A percentile compares a stretch with the other conserved stretches of the same genome.
Conservation (phyloP, 768 basidiomycete species). For the Lentinula raphanica region DNA sequence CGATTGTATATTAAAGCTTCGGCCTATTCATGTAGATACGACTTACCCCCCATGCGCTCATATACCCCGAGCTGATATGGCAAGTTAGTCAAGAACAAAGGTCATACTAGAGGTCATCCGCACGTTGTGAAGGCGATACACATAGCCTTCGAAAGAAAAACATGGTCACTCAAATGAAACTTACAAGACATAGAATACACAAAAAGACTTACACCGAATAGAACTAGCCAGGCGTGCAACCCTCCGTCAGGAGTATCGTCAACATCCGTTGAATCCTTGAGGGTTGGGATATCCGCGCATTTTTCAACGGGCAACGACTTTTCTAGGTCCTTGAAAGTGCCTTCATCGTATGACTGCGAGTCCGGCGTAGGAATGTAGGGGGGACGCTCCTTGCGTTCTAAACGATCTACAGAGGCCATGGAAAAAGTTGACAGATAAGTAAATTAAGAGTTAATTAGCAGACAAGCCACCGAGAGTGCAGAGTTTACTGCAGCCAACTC, state of each 20-base stretch:
- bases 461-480: not conserved
- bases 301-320: not conserved
- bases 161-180: not conserved
- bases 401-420: conserved; percentile 1
- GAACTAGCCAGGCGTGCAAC: not conserved
- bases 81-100: not conserved
- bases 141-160: not conserved
- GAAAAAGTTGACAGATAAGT: not conserved
- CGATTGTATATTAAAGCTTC: not conserved
- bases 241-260: conserved; percentile 4
- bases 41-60: conserved; percentile 6
- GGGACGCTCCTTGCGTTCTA: not conserved
- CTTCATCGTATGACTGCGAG: conserved; percentile 4
- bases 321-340: not conserved
- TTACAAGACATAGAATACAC: not conserved
- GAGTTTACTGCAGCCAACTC: not conserved
- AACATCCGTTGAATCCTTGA: not conserved
- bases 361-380: not conserved
- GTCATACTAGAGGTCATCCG: not conserved
- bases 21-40: not conserved
- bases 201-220: conserved; percentile 1
- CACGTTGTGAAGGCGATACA: conserved; percentile 6
- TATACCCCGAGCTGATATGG: not conserved
- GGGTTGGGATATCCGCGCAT: not conserved
- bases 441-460: not conserved